Evolutionary conservation across 1,139 yeast species (phyloP).

Genomic region (Candida neerlandica): DNA sequence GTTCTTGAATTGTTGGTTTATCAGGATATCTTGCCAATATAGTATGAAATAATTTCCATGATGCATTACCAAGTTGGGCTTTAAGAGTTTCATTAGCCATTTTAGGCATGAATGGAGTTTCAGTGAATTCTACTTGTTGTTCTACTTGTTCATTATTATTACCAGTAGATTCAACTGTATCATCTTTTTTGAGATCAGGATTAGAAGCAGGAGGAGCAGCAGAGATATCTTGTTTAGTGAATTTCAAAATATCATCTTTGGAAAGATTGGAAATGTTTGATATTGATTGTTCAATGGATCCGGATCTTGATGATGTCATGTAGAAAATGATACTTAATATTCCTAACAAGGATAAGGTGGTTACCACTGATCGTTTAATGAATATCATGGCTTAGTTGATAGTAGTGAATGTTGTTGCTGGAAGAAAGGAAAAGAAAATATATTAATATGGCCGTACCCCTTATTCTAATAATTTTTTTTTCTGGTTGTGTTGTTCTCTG

Average conservation of each 20-base stretch:
- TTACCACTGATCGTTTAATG: conserved; percentile 27
- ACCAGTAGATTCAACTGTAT: not conserved
- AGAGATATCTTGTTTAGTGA: not conserved
- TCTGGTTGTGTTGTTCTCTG: too few relatives aligned
- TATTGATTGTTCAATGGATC: conserved; percentile 21
- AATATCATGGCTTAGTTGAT: conserved; percentile 17
- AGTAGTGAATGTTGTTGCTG: too few relatives aligned
- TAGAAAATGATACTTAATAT: conserved; percentile 29
- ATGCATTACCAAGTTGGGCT: conserved; percentile 81
- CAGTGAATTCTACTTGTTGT: conserved; percentile 24
- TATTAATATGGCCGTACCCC: too few relatives aligned
- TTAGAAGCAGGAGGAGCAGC: not conserved
- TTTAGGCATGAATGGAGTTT: conserved; percentile 78
- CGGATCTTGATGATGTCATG: conserved; percentile 25
- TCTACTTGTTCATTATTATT: not conserved
- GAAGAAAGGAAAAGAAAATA: too few relatives aligned
- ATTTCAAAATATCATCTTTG: conserved; percentile 6
- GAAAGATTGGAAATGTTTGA: conserved; percentile 5
- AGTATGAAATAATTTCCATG: conserved; percentile 89
- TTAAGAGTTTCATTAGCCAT: conserved; percentile 67
- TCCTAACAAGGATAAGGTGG: conserved; percentile 26
- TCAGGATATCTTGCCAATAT: conserved; percentile 91
- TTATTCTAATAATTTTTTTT: too few relatives aligned
- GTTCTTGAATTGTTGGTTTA: conserved; percentile 64
- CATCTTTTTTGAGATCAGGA: conserved; percentile 1